These are phyloP conservation scores for Penicillium polonicum DNA, from an alignment of 2,329 filamentous ascomycete species.

Conservation along the genomic window DNA sequence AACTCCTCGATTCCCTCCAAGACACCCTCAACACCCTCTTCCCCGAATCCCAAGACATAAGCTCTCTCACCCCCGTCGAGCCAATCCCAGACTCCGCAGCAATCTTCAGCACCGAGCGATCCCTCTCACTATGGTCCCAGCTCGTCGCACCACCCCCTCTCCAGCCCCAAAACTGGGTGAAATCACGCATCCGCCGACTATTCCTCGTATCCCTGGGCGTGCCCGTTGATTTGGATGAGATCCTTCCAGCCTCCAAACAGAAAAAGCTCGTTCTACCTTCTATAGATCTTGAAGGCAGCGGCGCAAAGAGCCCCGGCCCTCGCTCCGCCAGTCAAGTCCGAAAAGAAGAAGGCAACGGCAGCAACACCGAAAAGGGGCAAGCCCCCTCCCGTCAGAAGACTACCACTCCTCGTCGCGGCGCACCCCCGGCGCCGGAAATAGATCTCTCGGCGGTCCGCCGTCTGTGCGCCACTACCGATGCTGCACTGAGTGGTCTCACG, in stretches of 20 bases:
- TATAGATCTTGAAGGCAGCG: slow-evolving; percentile 57
- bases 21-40: slow-evolving; percentile 46
- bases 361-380: slow-evolving; percentile 27
- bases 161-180: slow-evolving; percentile 96
- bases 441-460: slow-evolving; percentile 77
- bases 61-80: slow-evolving; percentile 38
- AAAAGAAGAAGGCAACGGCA: slow-evolving; percentile 30
- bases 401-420: slow-evolving; percentile 40
- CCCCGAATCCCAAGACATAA: slow-evolving; percentile 40
- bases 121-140: slow-evolving; percentile 91
- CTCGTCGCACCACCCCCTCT: slow-evolving; percentile 91
- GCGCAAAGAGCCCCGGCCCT: slow-evolving; percentile 58
- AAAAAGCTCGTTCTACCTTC: slow-evolving; percentile 95
- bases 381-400: slow-evolving; percentile 30
- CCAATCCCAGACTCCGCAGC: slow-evolving; percentile 48
- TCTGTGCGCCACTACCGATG: slow-evolving; percentile 79
- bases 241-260: slow-evolving; percentile 93
- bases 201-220: slow-evolving; percentile 96
- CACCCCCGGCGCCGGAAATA: slow-evolving; percentile 69
- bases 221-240: slow-evolving; percentile 94
- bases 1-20: slow-evolving; percentile 35
- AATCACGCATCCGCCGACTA: slow-evolving; percentile 87
- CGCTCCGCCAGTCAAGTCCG: slow-evolving; percentile 39
- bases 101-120: slow-evolving; percentile 80
- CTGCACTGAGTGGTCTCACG: slow-evolving; percentile 76